Evolutionary conservation across 345 rosid genomes (phyloP).

Genomic region (Aegle marmelos): DNA sequence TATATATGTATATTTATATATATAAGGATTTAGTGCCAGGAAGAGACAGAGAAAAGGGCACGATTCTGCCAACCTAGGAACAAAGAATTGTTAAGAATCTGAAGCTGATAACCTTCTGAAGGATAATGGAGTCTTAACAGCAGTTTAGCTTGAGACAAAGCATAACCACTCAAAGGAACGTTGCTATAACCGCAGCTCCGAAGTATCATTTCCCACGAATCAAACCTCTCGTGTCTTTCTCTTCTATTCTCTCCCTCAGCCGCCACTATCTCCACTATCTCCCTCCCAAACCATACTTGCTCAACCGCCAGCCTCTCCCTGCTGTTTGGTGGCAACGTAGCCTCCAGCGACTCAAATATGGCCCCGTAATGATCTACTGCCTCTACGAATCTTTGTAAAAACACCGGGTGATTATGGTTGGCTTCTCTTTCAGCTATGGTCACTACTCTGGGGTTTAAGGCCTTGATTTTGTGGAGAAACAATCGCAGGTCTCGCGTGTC

Average conservation of each 20-base stretch:
- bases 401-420: conserved; percentile 61
- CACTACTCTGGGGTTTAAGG: conserved; percentile 67
- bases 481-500: conserved; percentile 33
- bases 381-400: conserved; percentile 66
- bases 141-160: conserved; percentile 89
- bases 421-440: conserved; percentile 88
- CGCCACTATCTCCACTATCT: conserved; percentile 70
- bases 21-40: conserved; percentile 54
- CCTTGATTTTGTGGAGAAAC: conserved; percentile 61
- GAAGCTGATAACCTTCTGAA: conserved; percentile 86
- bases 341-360: conserved; percentile 82
- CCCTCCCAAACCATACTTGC: conserved; percentile 83
- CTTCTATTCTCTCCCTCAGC: conserved; percentile 58
- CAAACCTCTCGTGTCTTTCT: conserved; percentile 60
- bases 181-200: conserved; percentile 62
- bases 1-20: neutral
- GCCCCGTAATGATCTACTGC: conserved; percentile 81
- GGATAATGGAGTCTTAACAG: conserved; percentile 92
- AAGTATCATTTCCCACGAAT: conserved; percentile 72
- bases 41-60: conserved; percentile 85
- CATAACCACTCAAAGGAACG: conserved; percentile 75
- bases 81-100: conserved; percentile 53
- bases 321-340: conserved; percentile 87
- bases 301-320: conserved; percentile 76
- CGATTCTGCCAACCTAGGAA: conserved; percentile 88